These are phyloP conservation scores for Benincasa hispida DNA, from an alignment of 306 rosid species.

Conservation along the genomic window DNA sequence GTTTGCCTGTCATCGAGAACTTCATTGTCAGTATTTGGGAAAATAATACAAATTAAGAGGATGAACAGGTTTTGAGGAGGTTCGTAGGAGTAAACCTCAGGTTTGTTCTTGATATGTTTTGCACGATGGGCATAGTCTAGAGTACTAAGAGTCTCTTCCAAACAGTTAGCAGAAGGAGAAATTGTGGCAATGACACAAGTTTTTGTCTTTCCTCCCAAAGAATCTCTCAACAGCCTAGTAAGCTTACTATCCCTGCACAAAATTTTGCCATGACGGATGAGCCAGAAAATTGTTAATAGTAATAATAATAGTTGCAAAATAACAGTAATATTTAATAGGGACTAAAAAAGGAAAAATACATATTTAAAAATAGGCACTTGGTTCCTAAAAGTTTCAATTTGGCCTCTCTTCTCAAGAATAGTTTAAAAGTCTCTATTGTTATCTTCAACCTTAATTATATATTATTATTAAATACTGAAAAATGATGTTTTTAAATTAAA, in stretches of 20 bases:
- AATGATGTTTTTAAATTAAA: too few species aligned
- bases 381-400: too few species aligned
- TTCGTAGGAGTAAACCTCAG: slow-evolving; percentile 57
- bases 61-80: slow-evolving; percentile 8
- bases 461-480: too few species aligned
- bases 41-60: background rate
- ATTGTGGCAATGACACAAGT: slow-evolving; percentile 93
- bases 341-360: too few species aligned
- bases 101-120: slow-evolving; percentile 78
- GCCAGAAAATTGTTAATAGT: background rate
- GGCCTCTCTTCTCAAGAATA: too few species aligned
- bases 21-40: slow-evolving; percentile 3
- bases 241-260: slow-evolving; percentile 82
- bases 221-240: slow-evolving; percentile 83
- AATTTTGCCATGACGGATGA: background rate
- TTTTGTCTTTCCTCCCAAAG: slow-evolving; percentile 96
- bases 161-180: slow-evolving; percentile 64
- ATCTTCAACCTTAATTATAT: too few species aligned
- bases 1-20: slow-evolving; percentile 53
- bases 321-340: too few species aligned
- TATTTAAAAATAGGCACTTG: too few species aligned
- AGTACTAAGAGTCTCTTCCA: slow-evolving; percentile 93
- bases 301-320: background rate
- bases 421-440: too few species aligned
- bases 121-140: slow-evolving; percentile 93